Evolutionary conservation across 306 rosid species (phyloP), one percentile per base, ranked within the genome.

Genomic region (Quercus gilva): DNA sequence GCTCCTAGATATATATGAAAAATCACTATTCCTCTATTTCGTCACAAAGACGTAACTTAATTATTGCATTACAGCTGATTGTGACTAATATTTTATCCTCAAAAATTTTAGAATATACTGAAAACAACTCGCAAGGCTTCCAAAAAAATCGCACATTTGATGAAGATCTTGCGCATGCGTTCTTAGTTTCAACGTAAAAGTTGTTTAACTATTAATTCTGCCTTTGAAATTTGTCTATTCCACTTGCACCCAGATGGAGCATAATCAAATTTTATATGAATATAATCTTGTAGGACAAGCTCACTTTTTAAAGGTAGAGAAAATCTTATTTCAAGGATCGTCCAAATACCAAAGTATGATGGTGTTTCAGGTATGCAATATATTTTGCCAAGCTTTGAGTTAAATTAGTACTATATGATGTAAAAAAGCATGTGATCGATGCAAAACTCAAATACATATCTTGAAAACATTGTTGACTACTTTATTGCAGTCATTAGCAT

Each of bases 221-320:
- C 29, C 21, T 51, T 51, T 76, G 79, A 63, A 76, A 63, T 64
- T 61, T 0, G 23, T 7, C 31, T 31, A 9, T 12, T 76, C 18
- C 67, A 28, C 63, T 33, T 60, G 51, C 69, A 37, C 23, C 45
- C 45, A 41, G 52, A 23, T 31, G 31, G 3, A 20, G 29, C 37
- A 55, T n/a, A 33, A 28, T 59, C 45, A 17, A 63, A 64, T 26
- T 45, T 49, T 49, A 23, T 28, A 26, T 73, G 23, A 25, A 65
- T 71, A 17, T 51, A 18, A 18, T 78, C 60, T 64, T 82, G 71
- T 79, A 91, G 96, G 93, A 6, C 81, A 91, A 79, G 93, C 93
- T 19, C 96, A 87, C 82, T 87, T 87, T 75, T 81, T 89, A 83
- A 91, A 89, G 84, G 79, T 89, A 5, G 96, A 87, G 67, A 86